Conservation (phyloP, 257 asterid genomes). For the Rauvolfia tetraphylla region DNA sequence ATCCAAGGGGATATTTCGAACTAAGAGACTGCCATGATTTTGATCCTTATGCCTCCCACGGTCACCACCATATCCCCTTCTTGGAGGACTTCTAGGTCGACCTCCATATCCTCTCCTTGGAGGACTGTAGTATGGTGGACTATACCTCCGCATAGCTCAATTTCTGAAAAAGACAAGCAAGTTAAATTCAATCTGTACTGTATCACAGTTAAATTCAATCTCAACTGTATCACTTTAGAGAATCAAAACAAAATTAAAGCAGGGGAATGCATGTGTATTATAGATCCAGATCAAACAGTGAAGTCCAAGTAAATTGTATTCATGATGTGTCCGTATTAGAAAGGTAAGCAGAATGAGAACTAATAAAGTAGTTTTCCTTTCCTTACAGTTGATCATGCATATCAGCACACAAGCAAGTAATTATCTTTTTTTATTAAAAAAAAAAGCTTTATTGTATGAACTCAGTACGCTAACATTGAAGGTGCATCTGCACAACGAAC, state of each 20-base stretch:
- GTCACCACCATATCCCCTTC: conserved; percentile 30
- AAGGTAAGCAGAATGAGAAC: not conserved
- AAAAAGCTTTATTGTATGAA: not conserved
- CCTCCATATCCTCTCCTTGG: conserved; percentile 38
- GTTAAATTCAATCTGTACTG: not conserved
- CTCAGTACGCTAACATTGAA: not conserved
- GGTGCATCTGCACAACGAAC: not conserved
- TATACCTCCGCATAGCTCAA: conserved; percentile 29
- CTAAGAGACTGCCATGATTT: conserved; percentile 33
- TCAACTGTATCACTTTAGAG: not conserved
- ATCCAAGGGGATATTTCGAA: conserved; percentile 32
- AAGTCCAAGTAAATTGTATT: not conserved
- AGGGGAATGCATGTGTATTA: not conserved
- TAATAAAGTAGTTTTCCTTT: not conserved
- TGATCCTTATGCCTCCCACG: conserved; percentile 26
- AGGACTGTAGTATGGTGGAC: conserved; percentile 30
- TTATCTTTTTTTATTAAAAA: not conserved
- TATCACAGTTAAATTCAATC: too few relatives aligned
- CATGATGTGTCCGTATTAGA: not conserved
- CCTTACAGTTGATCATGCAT: not conserved
- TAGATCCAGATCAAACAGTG: not conserved
- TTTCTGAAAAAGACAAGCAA: not conserved
- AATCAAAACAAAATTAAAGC: not conserved
- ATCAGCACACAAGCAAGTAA: not conserved
- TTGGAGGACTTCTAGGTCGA: conserved; percentile 32